Conservation (phyloP, 257 asterid species). For the Solanum raphanifolium region DNA sequence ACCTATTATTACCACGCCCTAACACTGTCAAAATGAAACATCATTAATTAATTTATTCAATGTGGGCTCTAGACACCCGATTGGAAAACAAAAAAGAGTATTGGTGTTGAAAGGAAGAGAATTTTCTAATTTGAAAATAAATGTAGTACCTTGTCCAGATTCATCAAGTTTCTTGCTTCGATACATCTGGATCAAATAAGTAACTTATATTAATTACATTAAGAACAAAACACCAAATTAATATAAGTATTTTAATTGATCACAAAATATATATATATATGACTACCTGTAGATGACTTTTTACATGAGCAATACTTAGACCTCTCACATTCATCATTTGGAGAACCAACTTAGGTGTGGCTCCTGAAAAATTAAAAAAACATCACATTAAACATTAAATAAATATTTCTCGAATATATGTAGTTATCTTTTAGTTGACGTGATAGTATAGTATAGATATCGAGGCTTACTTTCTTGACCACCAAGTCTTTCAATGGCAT, state of each 20-base stretch:
- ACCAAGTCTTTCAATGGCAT: slow-evolving; percentile 80
- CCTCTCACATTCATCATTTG: slow-evolving; percentile 88
- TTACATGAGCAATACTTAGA: slow-evolving; percentile 84
- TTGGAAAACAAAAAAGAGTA: too few species aligned
- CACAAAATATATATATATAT: background rate
- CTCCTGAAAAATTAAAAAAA: slow-evolving; percentile 34
- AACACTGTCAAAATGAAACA: slow-evolving; percentile 31
- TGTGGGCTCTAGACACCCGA: too few species aligned
- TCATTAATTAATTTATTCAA: background rate
- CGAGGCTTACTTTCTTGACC: slow-evolving; percentile 87
- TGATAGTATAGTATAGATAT: too few species aligned
- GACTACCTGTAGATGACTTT: slow-evolving; percentile 89
- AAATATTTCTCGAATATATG: background rate
- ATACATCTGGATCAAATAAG: slow-evolving; percentile 52
- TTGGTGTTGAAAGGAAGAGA: background rate
- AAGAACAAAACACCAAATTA: background rate
- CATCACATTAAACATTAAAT: background rate
- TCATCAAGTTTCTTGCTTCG: slow-evolving; percentile 87
- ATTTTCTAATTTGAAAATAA: background rate
- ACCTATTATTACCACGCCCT: slow-evolving; percentile 40
- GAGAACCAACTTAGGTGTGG: slow-evolving; percentile 91
- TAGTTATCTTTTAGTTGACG: background rate
- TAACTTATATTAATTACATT: background rate
- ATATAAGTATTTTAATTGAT: background rate
- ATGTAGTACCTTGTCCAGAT: slow-evolving; percentile 58